A percentile compares a stretch with the other conserved stretches of the same genome.
These are phyloP conservation scores for Aspergillus terreus DNA, from an alignment of 2,329 filamentous ascomycete genomes.

Conservation along the genomic window DNA sequence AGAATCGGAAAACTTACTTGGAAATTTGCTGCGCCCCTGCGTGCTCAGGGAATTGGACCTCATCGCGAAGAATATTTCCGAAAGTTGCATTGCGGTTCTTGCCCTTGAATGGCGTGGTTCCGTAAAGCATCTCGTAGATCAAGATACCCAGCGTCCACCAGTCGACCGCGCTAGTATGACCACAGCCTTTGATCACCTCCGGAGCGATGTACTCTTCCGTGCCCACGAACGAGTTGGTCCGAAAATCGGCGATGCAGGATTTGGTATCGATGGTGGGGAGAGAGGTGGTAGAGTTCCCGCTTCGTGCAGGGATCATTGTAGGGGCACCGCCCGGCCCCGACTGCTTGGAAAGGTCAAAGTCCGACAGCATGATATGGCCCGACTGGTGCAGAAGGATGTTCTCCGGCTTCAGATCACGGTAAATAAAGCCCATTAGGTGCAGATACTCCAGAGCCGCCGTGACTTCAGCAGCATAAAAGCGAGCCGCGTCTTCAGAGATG, in stretches of 20 bases:
- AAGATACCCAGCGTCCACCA: constrained; percentile 99
- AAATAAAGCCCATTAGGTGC: constrained; percentile 99
- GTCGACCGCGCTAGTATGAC: constrained; percentile 96
- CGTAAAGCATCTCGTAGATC: constrained; percentile 98
- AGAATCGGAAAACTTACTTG: constrained; percentile 63
- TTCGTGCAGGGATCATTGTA: constrained; percentile 93
- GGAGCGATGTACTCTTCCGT: constrained; percentile 99
- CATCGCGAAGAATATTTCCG: constrained; percentile 92
- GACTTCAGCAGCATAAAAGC: constrained; percentile 96
- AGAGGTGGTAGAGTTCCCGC: constrained; percentile 78
- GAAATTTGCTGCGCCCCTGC: constrained; percentile 79
- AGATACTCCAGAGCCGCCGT: constrained; percentile 95
- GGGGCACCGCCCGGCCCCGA: constrained; percentile 93
- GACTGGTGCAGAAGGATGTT: constrained; percentile 97
- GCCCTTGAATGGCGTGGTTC: constrained; percentile 97
- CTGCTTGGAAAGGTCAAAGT: constrained; percentile 98
- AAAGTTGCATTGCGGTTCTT: constrained; percentile 99
- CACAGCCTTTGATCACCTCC: constrained; percentile 97
- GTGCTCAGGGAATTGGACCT: constrained; percentile 93
- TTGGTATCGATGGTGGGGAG: constrained; percentile 97
- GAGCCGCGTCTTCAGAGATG: constrained; percentile 91
- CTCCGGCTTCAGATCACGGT: constrained; percentile 95
- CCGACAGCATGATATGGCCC: constrained; percentile 99
- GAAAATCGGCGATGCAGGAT: constrained; percentile 96
- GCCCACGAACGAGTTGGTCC: constrained; percentile 96